phyloP scores from a whole-genome alignment of 768 basidiomycete genomes.

The Suillus weaverae region DNA sequence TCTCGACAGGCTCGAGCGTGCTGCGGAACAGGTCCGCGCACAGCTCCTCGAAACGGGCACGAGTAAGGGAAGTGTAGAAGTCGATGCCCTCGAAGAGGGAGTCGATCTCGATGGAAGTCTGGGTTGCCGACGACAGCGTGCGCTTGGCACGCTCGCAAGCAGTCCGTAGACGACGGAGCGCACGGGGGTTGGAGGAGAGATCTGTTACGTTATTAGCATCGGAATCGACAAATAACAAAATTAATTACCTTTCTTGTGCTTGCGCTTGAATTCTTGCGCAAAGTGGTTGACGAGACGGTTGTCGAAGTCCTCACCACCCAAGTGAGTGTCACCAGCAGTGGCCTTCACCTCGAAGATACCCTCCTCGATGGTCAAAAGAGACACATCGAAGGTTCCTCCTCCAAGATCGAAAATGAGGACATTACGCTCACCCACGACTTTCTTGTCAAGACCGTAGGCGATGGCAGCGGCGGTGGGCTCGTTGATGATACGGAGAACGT shows the following conservation, averaged over 20 bases:
- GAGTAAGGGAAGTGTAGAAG: constrained; percentile 97
- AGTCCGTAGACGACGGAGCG: constrained; percentile 94
- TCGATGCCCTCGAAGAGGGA: constrained; percentile 97
- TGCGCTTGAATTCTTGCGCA: constrained; percentile 94
- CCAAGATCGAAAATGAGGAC: constrained; percentile 98
- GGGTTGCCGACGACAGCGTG: constrained; percentile 93
- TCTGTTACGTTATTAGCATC: constrained; percentile 45
- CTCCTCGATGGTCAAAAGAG: constrained; percentile 93
- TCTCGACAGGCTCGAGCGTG: constrained; percentile 94
- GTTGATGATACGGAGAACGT: constrained; percentile 98
- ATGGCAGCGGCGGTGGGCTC: constrained; percentile 98
- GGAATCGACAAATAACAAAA: constrained; percentile 1
- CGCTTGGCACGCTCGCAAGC: constrained; percentile 99
- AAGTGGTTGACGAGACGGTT: constrained; percentile 98
- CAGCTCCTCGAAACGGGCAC: constrained; percentile 96
- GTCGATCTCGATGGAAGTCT: constrained; percentile 97
- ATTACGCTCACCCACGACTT: constrained; percentile 85
- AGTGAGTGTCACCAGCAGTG: constrained; percentile 96
- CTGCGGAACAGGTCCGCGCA: constrained; percentile 94
- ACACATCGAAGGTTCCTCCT: constrained; percentile 98
- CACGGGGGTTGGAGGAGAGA: constrained; percentile 88
- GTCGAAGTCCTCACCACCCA: constrained; percentile 98
- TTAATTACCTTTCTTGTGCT: constrained; percentile 85
- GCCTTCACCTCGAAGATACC: constrained; percentile 99
- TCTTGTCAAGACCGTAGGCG: constrained; percentile 97